Evolutionary conservation across 345 rosid species (phyloP).

Genomic region (Acer yangbiense): DNA sequence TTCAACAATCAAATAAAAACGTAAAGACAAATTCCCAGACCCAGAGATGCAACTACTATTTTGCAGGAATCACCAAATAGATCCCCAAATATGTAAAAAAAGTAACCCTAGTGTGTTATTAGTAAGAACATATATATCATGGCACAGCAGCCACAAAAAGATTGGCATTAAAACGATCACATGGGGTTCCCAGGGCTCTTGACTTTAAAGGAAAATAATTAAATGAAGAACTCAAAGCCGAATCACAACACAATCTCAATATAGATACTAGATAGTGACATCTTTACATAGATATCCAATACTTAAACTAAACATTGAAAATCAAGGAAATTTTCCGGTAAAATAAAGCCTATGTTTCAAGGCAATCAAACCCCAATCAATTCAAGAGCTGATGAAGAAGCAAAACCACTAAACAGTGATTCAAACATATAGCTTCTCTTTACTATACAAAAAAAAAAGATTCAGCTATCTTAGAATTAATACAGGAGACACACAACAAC

Average conservation of each 20-base stretch:
- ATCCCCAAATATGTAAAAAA: not conserved
- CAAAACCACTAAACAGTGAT: conserved; percentile 2
- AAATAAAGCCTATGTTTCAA: not conserved
- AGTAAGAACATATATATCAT: not conserved
- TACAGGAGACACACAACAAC: not conserved
- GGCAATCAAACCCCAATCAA: not conserved
- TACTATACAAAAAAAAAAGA: not conserved
- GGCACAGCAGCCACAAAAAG: not conserved
- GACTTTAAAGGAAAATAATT: not conserved
- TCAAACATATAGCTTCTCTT: conserved; percentile 1
- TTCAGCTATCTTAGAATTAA: not conserved
- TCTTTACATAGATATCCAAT: not conserved
- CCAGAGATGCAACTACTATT: not conserved
- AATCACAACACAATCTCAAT: not conserved
- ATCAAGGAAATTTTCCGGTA: not conserved
- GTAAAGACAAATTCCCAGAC: not conserved
- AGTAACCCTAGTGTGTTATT: not conserved
- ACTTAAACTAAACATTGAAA: not conserved
- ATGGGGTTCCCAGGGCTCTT: too few species aligned
- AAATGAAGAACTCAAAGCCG: not conserved
- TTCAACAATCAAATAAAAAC: conserved; percentile 3
- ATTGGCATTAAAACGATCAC: not conserved
- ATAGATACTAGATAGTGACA: not conserved
- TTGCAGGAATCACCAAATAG: not conserved
- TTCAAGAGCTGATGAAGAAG: conserved; percentile 4